Conservation (phyloP, 495 filamentous ascomycete species). For the Podospora appendiculata region DNA sequence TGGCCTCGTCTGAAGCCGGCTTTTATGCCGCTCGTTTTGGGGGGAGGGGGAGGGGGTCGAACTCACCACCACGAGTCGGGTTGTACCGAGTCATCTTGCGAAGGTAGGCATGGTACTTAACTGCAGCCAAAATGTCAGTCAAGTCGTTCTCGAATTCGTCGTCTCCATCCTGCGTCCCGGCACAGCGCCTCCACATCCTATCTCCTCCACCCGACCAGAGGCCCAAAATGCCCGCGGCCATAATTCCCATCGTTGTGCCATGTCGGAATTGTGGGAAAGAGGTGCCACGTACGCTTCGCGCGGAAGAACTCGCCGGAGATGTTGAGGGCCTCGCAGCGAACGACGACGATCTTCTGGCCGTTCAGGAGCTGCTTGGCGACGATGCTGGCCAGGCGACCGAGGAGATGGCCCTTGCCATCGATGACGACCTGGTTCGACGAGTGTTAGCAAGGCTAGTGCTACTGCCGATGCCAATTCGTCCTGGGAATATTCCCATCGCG, state of each 20-base stretch:
- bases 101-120: constrained; percentile 99
- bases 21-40: constrained; percentile 1
- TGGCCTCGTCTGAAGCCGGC: neutral
- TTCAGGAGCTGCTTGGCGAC: constrained; percentile 99
- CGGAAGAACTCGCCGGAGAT: constrained; percentile 99
- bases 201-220: neutral
- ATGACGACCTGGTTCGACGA: constrained; percentile 68
- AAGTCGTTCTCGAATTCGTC: constrained; percentile 4
- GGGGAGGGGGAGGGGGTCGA: constrained; percentile 8
- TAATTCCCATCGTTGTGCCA: constrained; percentile 4
- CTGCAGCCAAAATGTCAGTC: constrained; percentile 47
- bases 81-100: constrained; percentile 99
- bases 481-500: neutral
- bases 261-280: constrained; percentile 1
- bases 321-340: constrained; percentile 97
- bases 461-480: neutral
- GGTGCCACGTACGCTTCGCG: constrained; percentile 83
- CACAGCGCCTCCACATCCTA: neutral
- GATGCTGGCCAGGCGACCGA: constrained; percentile 96
- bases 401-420: constrained; percentile 99
- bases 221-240: neutral
- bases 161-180: neutral
- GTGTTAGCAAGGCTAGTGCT: constrained; percentile 12
- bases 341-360: constrained; percentile 98
- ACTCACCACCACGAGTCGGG: constrained; percentile 89